phyloP scores from a whole-genome alignment of 2,329 filamentous ascomycete genomes.

The Exophiala aquamarina region DNA sequence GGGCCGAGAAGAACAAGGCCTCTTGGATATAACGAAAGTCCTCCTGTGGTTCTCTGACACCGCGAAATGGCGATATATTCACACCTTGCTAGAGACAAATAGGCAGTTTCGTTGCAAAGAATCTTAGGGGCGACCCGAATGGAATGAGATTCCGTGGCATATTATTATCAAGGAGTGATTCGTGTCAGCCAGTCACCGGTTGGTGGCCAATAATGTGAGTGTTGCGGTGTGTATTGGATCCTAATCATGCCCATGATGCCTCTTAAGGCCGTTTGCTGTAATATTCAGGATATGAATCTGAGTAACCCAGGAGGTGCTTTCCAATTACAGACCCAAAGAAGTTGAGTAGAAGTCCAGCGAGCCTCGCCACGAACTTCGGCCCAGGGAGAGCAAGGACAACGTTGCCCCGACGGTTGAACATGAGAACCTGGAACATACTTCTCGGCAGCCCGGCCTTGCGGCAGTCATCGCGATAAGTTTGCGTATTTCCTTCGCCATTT shows the following conservation, averaged over 20 bases:
- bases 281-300: slow-evolving; percentile 4
- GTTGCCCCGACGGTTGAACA: slow-evolving; percentile 12
- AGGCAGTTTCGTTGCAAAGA: no score
- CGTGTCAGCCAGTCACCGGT: no score
- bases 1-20: slow-evolving; percentile 4
- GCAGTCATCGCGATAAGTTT: slow-evolving; percentile 14
- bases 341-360: slow-evolving; percentile 1
- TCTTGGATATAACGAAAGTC: neutral
- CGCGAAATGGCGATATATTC: no score
- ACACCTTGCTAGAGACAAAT: no score
- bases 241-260: no score
- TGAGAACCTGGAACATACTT: slow-evolving; percentile 7
- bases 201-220: no score
- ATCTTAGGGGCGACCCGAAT: no score
- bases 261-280: neutral
- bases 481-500: slow-evolving; percentile 5
- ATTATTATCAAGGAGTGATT: no score
- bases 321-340: slow-evolving; percentile 1
- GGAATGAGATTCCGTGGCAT: no score
- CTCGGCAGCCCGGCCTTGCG: slow-evolving; percentile 3
- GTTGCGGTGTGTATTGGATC: no score
- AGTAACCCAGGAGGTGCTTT: neutral
- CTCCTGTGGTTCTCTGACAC: no score
- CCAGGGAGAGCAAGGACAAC: slow-evolving; percentile 9
- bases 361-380: slow-evolving; percentile 1